Conservation (phyloP, 495 filamentous ascomycete species). For the Hypoxylon trugodes region DNA sequence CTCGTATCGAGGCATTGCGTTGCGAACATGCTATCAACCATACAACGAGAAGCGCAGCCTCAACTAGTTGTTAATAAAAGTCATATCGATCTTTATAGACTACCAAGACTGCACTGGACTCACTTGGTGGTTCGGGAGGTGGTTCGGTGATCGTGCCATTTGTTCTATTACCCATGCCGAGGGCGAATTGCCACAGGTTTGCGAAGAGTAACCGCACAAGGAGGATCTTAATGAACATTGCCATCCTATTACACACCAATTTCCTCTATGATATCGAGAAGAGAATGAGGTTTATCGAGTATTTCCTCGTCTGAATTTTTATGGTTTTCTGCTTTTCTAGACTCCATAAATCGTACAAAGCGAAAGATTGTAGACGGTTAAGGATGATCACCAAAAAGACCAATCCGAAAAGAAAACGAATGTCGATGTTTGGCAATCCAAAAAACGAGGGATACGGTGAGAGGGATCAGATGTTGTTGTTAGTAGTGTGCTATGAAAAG, state of each 20-base stretch:
- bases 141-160: slow-evolving; percentile 11
- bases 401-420: slow-evolving; percentile 38
- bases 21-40: slow-evolving; percentile 43
- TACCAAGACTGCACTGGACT: background rate
- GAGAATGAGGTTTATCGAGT: slow-evolving; percentile 4
- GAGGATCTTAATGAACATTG: slow-evolving; percentile 28
- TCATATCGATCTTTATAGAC: background rate
- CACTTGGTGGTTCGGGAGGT: slow-evolving; percentile 30
- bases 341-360: slow-evolving; percentile 42
- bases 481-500: background rate
- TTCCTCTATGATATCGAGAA: background rate
- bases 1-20: slow-evolving; percentile 43
- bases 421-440: slow-evolving; percentile 44
- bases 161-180: slow-evolving; percentile 28
- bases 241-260: background rate
- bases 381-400: slow-evolving; percentile 47
- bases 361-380: slow-evolving; percentile 36
- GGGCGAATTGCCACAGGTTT: slow-evolving; percentile 26
- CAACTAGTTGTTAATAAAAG: background rate
- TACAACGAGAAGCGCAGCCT: slow-evolving; percentile 42
- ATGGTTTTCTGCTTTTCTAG: slow-evolving; percentile 33
- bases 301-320: slow-evolving; percentile 14
- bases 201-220: slow-evolving; percentile 18
- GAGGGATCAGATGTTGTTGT: slow-evolving; percentile 5
- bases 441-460: slow-evolving; percentile 28